Evolutionary conservation across 805 yeast species (phyloP).

Genomic region (Torulaspora franciscae): DNA sequence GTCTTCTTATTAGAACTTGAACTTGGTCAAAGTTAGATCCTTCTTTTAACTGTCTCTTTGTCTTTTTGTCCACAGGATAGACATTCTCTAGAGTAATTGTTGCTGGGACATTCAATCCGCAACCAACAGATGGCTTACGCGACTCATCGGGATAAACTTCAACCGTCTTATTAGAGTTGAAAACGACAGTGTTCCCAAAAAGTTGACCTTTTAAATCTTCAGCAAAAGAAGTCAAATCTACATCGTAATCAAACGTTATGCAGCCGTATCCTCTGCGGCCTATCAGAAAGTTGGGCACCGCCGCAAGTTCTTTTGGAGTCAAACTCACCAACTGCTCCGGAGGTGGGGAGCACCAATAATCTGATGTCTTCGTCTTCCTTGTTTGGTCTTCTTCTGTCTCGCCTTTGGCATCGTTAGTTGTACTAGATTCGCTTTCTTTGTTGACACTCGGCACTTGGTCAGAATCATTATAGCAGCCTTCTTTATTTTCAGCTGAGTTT

Average conservation of each 20-base stretch:
- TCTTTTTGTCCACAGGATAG: constrained; percentile 42
- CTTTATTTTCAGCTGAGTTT: neutral
- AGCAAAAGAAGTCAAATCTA: constrained; percentile 57
- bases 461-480: neutral
- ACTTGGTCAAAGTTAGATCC: constrained; percentile 40
- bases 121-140: constrained; percentile 55
- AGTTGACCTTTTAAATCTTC: constrained; percentile 34
- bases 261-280: constrained; percentile 69
- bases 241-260: constrained; percentile 59
- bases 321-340: constrained; percentile 44
- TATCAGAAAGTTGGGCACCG: constrained; percentile 57
- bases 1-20: constrained; percentile 44
- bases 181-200: constrained; percentile 43
- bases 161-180: constrained; percentile 46
- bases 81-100: constrained; percentile 61
- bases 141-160: constrained; percentile 58
- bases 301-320: constrained; percentile 45
- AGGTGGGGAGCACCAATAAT: constrained; percentile 72
- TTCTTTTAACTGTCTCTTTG: constrained; percentile 27
- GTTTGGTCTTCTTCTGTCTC: neutral
- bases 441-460: neutral
- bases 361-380: constrained; percentile 24
- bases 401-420: neutral
- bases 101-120: constrained; percentile 73
- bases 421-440: neutral